Evolutionary conservation across 202 grass and related monocot genomes (phyloP).

Genomic region (Schoenoplectus triqueter): DNA sequence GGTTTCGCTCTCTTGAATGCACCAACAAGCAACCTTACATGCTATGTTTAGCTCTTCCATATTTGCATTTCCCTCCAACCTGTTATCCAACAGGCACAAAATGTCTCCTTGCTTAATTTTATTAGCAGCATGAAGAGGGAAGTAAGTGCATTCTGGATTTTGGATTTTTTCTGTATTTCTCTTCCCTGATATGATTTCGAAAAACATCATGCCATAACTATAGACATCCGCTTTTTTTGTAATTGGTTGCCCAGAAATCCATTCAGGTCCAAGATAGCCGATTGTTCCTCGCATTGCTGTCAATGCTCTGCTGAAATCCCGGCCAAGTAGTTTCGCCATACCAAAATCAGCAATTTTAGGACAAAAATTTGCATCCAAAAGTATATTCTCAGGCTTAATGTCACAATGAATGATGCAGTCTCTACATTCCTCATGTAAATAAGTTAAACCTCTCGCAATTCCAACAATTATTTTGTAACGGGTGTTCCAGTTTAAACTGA

Average conservation of each 20-base stretch:
- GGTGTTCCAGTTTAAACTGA: conserved; percentile 29
- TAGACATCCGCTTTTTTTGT: conserved; percentile 58
- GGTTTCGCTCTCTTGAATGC: conserved; percentile 50
- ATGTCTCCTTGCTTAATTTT: conserved; percentile 42
- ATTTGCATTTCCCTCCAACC: conserved; percentile 43
- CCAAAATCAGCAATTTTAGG: conserved; percentile 64
- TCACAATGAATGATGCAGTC: conserved; percentile 65
- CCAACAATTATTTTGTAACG: conserved; percentile 39
- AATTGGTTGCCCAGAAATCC: conserved; percentile 54
- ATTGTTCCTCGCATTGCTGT: conserved; percentile 58
- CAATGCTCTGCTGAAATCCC: conserved; percentile 50
- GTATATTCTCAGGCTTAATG: conserved; percentile 57
- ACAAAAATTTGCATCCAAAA: conserved; percentile 45
- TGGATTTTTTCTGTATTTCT: conserved; percentile 42
- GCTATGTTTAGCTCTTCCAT: conserved; percentile 35
- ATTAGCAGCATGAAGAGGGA: conserved; percentile 42
- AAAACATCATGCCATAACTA: conserved; percentile 53
- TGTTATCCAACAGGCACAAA: conserved; percentile 40
- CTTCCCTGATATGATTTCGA: conserved; percentile 56
- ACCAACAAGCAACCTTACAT: conserved; percentile 56
- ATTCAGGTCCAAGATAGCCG: conserved; percentile 58
- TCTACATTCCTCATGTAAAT: conserved; percentile 56
- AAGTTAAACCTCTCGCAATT: conserved; percentile 51
- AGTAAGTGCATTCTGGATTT: conserved; percentile 39
- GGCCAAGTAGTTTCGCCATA: conserved; percentile 52